phyloP scores from a whole-genome alignment of 2,329 filamentous ascomycete genomes.

The Pseudogymnoascus sp. region DNA sequence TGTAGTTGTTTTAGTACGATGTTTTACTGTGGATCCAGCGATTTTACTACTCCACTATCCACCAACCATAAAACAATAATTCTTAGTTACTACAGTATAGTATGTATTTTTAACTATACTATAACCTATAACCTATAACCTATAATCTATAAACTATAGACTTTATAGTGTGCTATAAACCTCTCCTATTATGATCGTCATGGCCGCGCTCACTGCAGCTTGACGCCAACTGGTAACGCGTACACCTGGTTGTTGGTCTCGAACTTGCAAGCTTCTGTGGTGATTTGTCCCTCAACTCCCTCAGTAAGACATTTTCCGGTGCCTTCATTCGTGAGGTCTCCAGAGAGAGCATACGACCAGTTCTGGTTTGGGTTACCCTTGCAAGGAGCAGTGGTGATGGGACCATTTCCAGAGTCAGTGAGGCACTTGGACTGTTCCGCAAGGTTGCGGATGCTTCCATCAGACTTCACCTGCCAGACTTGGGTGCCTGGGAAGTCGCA shows the following conservation, averaged over 20 bases:
- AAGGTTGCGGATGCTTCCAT: slow-evolving; percentile 32
- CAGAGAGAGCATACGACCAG: slow-evolving; percentile 37
- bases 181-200: neutral
- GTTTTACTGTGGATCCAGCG: neutral
- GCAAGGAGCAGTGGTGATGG: slow-evolving; percentile 25
- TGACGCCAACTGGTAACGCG: slow-evolving; percentile 34
- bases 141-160: neutral
- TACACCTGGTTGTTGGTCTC: slow-evolving; percentile 37
- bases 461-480: slow-evolving; percentile 32
- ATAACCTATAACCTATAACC: no score
- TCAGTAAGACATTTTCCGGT: slow-evolving; percentile 34
- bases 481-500: slow-evolving; percentile 34
- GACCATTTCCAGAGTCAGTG: slow-evolving; percentile 18
- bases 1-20: no score
- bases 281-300: slow-evolving; percentile 20
- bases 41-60: neutral
- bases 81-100: neutral
- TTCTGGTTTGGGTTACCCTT: slow-evolving; percentile 23
- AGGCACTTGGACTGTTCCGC: slow-evolving; percentile 19
- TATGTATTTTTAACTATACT: neutral
- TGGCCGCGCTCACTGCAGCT: neutral
- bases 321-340: slow-evolving; percentile 33
- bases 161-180: neutral
- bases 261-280: slow-evolving; percentile 28
- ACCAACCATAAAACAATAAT: neutral